Conservation (phyloP, 75 land plant genomes). For the Pseudotsuga menziesii region DNA sequence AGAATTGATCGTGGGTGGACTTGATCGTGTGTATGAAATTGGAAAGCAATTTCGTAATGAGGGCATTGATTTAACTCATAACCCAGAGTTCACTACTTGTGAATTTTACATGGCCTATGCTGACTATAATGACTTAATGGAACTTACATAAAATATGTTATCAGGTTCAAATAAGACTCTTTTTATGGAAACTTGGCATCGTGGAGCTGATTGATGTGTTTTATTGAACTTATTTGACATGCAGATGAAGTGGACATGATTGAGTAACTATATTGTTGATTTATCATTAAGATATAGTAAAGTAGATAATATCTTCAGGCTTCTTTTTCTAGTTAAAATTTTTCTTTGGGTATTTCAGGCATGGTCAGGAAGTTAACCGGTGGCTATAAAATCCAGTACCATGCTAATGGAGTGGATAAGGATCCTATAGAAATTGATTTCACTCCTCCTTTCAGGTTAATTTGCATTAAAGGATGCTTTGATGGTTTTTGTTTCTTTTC, state of each 20-base stretch:
- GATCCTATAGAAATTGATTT: constrained; percentile 94
- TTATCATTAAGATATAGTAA: neutral
- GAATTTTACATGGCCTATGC: constrained; percentile 98
- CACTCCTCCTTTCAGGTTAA: constrained; percentile 93
- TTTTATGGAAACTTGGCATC: neutral
- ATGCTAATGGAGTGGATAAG: constrained; percentile 75
- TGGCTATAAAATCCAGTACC: constrained; percentile 82
- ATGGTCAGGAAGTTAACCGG: constrained; percentile 97
- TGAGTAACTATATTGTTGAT: neutral
- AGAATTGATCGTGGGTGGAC: constrained; percentile 85
- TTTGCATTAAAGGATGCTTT: neutral
- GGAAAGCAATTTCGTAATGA: constrained; percentile 96
- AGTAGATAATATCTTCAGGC: neutral
- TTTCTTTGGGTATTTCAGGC: constrained; percentile 35
- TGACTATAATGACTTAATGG: constrained; percentile 91
- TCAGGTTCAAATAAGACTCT: constrained; percentile 48
- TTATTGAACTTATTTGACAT: neutral
- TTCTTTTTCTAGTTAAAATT: neutral
- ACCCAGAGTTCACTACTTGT: constrained; percentile 96
- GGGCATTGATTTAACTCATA: constrained; percentile 96
- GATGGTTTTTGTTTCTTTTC: neutral
- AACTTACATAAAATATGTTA: constrained; percentile 74
- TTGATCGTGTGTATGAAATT: constrained; percentile 93
- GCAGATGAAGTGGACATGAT: neutral
- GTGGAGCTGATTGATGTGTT: constrained; percentile 4